phyloP scores from a whole-genome alignment of 1,284 basidiomycete genomes.

The Boletellus deceptivus region DNA sequence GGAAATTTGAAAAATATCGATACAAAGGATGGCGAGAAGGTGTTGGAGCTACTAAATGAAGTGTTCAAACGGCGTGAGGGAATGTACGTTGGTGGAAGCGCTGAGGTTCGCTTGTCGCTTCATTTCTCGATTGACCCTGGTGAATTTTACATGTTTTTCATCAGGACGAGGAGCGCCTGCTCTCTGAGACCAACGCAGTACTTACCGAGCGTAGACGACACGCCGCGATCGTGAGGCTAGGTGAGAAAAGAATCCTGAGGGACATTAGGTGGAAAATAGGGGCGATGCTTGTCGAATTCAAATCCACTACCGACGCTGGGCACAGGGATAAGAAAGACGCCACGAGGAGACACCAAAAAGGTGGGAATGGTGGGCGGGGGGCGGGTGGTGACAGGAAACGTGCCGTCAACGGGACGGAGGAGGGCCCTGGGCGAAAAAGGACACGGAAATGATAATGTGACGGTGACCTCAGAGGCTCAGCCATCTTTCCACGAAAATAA shows the following conservation, averaged over 20 bases:
- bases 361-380: neutral
- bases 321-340: neutral
- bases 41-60: conserved; percentile 45
- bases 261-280: conserved; percentile 36
- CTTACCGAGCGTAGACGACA: conserved; percentile 50
- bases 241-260: conserved; percentile 74
- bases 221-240: conserved; percentile 74
- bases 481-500: too few species aligned
- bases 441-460: conserved; percentile 15
- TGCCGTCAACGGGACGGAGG: conserved; percentile 3
- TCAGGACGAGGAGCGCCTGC: conserved; percentile 55
- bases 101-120: conserved; percentile 17
- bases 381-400: conserved; percentile 15
- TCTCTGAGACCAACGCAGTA: conserved; percentile 26
- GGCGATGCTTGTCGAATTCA: conserved; percentile 9
- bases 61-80: conserved; percentile 51
- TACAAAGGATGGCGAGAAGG: conserved; percentile 41
- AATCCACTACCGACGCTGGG: neutral
- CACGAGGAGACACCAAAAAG: neutral
- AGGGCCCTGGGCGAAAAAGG: conserved; percentile 17
- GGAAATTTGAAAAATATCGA: conserved; percentile 40
- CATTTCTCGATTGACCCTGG: neutral
- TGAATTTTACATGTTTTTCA: conserved; percentile 1
- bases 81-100: conserved; percentile 44
- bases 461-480: neutral